phyloP scores from a whole-genome alignment of 1,284 basidiomycete genomes.

The Tilletia setariae region DNA sequence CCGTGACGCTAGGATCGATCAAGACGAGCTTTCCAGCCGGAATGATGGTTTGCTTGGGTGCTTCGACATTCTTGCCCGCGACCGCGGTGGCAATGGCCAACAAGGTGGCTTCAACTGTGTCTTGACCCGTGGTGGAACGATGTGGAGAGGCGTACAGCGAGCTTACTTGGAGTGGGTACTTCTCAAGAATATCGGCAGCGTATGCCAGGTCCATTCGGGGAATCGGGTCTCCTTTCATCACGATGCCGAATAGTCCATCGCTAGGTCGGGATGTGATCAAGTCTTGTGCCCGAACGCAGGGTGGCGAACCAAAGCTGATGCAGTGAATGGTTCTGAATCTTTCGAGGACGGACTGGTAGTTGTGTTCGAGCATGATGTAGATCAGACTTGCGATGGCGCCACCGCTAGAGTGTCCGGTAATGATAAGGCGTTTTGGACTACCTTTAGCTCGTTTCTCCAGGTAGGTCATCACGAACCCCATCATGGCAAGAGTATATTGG shows the following conservation, averaged over 20 bases:
- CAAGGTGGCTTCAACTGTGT: not conserved
- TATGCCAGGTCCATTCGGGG: constrained; percentile 11
- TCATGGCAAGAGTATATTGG: not conserved
- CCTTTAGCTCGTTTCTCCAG: not conserved
- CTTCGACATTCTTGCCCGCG: not conserved
- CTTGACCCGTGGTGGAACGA: not conserved
- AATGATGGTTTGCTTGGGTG: constrained; percentile 4
- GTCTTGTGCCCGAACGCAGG: constrained; percentile 5
- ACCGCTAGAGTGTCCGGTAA: constrained; percentile 8
- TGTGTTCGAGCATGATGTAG: constrained; percentile 14
- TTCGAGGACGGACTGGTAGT: constrained; percentile 12
- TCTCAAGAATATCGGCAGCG: not conserved
- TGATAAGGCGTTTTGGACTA: not conserved
- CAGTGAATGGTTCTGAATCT: constrained; percentile 12
- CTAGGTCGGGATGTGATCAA: not conserved
- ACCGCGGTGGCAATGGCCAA: constrained; percentile 2
- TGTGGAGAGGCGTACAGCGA: not conserved
- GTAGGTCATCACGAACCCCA: not conserved
- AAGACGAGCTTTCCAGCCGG: constrained; percentile 10
- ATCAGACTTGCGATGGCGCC: constrained; percentile 13
- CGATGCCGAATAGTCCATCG: constrained; percentile 4
- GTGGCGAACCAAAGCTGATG: constrained; percentile 1
- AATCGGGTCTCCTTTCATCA: constrained; percentile 15
- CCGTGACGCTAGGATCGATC: not conserved
- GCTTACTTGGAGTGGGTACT: constrained; percentile 1